phyloP scores from a whole-genome alignment of 352 stramenopile species.

The Thalassiosira mediterranea region DNA sequence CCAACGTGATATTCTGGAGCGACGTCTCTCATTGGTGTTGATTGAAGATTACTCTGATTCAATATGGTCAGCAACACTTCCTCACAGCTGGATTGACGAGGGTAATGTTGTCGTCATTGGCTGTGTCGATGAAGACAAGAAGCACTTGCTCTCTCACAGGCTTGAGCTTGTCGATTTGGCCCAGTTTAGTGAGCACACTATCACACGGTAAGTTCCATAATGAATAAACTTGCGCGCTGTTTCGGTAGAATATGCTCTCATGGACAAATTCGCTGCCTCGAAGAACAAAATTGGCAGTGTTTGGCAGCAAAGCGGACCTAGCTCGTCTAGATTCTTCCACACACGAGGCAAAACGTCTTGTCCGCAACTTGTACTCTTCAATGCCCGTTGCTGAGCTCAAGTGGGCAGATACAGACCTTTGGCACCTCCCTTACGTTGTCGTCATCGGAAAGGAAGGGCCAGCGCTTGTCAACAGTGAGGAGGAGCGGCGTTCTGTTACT shows the following conservation, averaged over 20 bases:
- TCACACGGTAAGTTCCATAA: too few relatives aligned
- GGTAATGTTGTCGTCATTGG: constrained; percentile 34
- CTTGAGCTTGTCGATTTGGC: constrained; percentile 20
- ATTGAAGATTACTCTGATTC: constrained; percentile 25
- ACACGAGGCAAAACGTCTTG: constrained; percentile 19
- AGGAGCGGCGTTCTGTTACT: constrained; percentile 19
- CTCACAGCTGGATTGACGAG: constrained; percentile 35
- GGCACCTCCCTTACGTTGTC: constrained; percentile 45
- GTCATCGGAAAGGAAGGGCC: constrained; percentile 23
- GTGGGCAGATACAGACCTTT: constrained; percentile 32
- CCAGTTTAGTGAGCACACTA: constrained; percentile 30
- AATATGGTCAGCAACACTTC: constrained; percentile 29
- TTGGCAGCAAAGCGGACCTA: constrained; percentile 20
- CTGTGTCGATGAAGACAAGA: constrained; percentile 15
- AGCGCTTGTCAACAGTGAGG: constrained; percentile 30
- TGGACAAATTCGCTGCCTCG: too few relatives aligned
- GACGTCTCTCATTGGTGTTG: background rate
- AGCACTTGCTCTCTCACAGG: constrained; percentile 21
- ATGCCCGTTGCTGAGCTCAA: constrained; percentile 32
- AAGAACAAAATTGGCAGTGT: constrained; percentile 37
- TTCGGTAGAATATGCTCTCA: too few relatives aligned
- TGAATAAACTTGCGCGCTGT: too few relatives aligned
- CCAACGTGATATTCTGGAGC: constrained; percentile 32
- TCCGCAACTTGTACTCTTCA: constrained; percentile 21
- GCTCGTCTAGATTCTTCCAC: constrained; percentile 19